phyloP scores from a whole-genome alignment of 495 filamentous ascomycete genomes.

The Paragyromitra xinjiangensis region DNA sequence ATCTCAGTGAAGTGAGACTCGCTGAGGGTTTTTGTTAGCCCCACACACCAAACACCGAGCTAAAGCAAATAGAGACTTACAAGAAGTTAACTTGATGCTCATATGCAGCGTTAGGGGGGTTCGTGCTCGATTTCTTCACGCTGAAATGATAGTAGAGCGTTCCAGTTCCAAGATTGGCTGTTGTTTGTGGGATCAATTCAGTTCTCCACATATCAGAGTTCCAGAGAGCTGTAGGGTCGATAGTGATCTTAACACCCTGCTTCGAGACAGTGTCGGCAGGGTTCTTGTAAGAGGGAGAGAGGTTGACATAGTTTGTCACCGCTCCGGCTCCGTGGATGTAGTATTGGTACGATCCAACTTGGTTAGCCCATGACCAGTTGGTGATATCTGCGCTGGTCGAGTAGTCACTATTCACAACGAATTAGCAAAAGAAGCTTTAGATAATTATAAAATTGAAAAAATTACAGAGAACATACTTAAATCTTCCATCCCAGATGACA shows the following conservation, averaged over 20 bases:
- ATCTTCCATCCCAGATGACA: conserved; percentile 56
- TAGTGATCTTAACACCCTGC: conserved; percentile 74
- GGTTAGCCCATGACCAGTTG: conserved; percentile 56
- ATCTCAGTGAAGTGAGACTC: conserved; percentile 80
- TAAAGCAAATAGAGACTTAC: conserved; percentile 51
- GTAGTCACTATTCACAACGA: conserved; percentile 44
- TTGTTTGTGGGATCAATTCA: conserved; percentile 76
- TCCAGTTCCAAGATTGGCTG: conserved; percentile 68
- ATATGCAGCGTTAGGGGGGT: conserved; percentile 67
- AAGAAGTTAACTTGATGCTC: conserved; percentile 83
- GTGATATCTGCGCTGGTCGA: conserved; percentile 48
- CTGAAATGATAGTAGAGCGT: conserved; percentile 76
- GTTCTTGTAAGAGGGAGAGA: conserved; percentile 69
- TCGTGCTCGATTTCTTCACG: conserved; percentile 67
- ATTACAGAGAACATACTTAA: conserved; percentile 44
- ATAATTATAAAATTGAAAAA: background rate
- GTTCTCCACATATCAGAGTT: conserved; percentile 69
- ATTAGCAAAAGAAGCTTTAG: conserved; percentile 7
- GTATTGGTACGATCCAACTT: conserved; percentile 56
- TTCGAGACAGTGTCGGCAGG: conserved; percentile 69
- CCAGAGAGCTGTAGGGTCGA: conserved; percentile 72
- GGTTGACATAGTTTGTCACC: conserved; percentile 66
- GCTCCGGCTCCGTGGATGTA: conserved; percentile 63
- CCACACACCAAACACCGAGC: background rate
- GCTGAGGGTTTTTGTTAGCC: conserved; percentile 24